Percentiles rank a stretch among this genome's conserved stretches.
phyloP scores from a whole-genome alignment of 306 rosid genomes.

The Cucurbita maxima region DNA sequence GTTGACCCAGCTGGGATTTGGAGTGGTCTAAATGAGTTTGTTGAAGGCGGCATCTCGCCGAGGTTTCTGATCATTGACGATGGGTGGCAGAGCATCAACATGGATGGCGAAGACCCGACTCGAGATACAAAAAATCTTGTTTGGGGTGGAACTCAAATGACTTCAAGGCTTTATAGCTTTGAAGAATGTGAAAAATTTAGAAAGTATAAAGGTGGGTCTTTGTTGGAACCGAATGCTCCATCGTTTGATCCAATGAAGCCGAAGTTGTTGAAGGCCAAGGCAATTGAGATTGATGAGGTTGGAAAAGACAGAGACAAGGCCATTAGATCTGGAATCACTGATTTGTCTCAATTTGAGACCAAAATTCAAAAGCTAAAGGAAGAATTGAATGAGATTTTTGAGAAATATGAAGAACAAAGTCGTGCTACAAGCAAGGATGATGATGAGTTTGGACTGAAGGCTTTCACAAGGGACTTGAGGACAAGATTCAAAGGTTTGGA shows the following conservation, averaged over 20 bases:
- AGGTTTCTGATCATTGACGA: conserved; percentile 71
- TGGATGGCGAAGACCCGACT: conserved; percentile 38
- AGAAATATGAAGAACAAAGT: conserved; percentile 20
- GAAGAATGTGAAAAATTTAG: conserved; percentile 58
- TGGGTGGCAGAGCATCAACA: conserved; percentile 82
- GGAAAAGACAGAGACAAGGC: conserved; percentile 29
- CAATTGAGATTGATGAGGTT: conserved; percentile 41
- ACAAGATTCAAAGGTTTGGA: conserved; percentile 49
- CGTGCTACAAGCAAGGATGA: not conserved
- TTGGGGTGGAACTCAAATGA: conserved; percentile 69
- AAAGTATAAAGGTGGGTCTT: conserved; percentile 38
- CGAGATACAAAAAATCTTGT: conserved; percentile 46
- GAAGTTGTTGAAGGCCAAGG: conserved; percentile 38
- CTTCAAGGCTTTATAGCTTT: conserved; percentile 49
- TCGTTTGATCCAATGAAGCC: conserved; percentile 40
- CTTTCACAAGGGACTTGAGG: conserved; percentile 61
- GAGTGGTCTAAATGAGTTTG: conserved; percentile 51
- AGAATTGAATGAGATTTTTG: conserved; percentile 44
- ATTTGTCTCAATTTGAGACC: conserved; percentile 19
- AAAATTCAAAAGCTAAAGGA: conserved; percentile 23
- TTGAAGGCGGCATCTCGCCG: conserved; percentile 40
- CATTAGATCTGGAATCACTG: conserved; percentile 11
- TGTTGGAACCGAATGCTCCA: conserved; percentile 41
- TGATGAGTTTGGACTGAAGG: conserved; percentile 45
- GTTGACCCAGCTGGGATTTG: conserved; percentile 54